Evolutionary conservation across 1,284 basidiomycete species (phyloP).

Genomic region (Moesziomyces globuligerus): DNA sequence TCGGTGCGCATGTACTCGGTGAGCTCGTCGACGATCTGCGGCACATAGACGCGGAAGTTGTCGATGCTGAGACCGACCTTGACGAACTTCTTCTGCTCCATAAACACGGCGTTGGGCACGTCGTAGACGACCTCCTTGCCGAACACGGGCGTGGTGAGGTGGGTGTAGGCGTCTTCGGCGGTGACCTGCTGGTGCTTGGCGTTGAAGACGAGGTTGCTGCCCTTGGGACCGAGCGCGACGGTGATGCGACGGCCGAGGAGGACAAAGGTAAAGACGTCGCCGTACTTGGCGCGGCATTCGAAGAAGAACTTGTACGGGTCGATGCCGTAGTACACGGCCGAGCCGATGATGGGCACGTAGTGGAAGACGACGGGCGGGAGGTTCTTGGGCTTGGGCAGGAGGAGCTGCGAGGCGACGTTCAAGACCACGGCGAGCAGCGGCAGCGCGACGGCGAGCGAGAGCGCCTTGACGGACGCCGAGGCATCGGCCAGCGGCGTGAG

Average conservation of each 20-base stretch:
- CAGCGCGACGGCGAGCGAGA: constrained; percentile 18
- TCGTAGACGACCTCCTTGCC: constrained; percentile 98
- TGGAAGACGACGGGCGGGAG: constrained; percentile 82
- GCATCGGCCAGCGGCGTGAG: constrained; percentile 30
- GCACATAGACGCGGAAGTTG: constrained; percentile 89
- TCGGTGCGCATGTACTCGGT: constrained; percentile 65
- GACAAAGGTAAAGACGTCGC: constrained; percentile 81
- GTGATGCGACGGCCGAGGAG: constrained; percentile 89
- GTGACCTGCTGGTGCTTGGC: constrained; percentile 91
- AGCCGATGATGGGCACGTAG: constrained; percentile 79
- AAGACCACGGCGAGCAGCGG: constrained; percentile 69
- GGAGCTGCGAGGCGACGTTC: constrained; percentile 72
- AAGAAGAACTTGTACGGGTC: constrained; percentile 82
- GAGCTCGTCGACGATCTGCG: constrained; percentile 79
- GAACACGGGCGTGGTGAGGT: constrained; percentile 72
- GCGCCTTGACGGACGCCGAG: constrained; percentile 16
- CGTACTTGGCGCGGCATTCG: constrained; percentile 79
- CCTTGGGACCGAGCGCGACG: constrained; percentile 88
- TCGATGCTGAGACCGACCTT: constrained; percentile 87
- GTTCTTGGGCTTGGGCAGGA: constrained; percentile 49
- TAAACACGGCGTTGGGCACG: constrained; percentile 92
- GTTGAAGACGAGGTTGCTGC: constrained; percentile 93
- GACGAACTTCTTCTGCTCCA: constrained; percentile 98
- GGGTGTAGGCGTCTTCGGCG: constrained; percentile 94
- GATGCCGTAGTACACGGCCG: constrained; percentile 78